Conservation (phyloP, 73 alveolate species). For the Diophrys sp. region DNA sequence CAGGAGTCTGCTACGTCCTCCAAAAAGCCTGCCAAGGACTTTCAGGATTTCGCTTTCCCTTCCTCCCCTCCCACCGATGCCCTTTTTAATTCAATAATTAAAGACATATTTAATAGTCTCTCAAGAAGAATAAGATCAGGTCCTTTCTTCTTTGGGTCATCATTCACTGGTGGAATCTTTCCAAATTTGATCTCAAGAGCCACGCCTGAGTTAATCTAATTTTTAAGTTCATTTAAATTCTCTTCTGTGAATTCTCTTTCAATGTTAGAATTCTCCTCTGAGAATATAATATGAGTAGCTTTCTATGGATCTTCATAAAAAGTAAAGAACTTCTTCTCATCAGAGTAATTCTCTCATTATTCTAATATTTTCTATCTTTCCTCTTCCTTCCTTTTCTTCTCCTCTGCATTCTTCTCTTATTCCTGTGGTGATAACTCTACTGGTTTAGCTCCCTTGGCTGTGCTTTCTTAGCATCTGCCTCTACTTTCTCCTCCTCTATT, state of each 20-base stretch:
- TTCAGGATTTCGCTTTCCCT: too few relatives aligned
- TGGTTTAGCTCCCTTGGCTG: slow-evolving; percentile 41
- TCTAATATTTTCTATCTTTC: background rate
- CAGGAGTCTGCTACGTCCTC: too few relatives aligned
- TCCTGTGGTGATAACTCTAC: slow-evolving; percentile 62
- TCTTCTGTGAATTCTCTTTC: slow-evolving; percentile 9
- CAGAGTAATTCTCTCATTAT: slow-evolving; percentile 11
- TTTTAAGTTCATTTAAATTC: slow-evolving; percentile 39
- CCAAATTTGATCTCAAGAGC: slow-evolving; percentile 38
- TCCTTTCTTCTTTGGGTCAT: slow-evolving; percentile 64
- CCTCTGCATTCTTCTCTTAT: slow-evolving; percentile 33
- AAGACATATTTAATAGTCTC: too few relatives aligned
- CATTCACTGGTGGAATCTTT: slow-evolving; percentile 49
- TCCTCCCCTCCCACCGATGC: too few relatives aligned
- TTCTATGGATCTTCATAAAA: slow-evolving; percentile 44
- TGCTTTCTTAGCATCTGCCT: slow-evolving; percentile 52
- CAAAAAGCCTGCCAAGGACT: too few relatives aligned
- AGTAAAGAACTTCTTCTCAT: slow-evolving; percentile 30
- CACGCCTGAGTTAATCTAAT: slow-evolving; percentile 13
- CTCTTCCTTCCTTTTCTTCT: slow-evolving; percentile 30
- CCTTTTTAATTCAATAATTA: too few relatives aligned
- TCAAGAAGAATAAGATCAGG: too few relatives aligned
- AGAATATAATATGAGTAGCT: slow-evolving; percentile 32
- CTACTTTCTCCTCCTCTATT: slow-evolving; percentile 66
- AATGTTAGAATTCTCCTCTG: background rate